Evolutionary conservation across 257 asterid genomes (phyloP), one percentile per base, ranked within the genome.

Genomic region (Osmanthus fragrans): DNA sequence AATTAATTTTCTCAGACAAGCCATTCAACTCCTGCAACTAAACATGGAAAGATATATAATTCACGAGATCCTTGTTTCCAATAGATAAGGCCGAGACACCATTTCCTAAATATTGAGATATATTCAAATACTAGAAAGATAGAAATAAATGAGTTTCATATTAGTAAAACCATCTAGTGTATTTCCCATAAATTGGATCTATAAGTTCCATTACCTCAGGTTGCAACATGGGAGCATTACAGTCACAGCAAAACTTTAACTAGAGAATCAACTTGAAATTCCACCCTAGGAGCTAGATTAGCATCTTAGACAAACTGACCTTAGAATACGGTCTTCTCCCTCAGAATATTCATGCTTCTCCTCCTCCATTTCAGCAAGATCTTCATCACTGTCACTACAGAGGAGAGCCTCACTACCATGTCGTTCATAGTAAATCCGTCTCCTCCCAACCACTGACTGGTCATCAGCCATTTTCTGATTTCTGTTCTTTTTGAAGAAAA

Each of bases 351-450:
- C 92, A 73, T 86, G 91, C 82, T 90, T 96, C 82, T 82, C 91
- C 72, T 73, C 88, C 76, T 89, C 97, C 66, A 83, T 78, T 72
- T 85, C 94, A 51, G 80, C 84, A 51, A 80, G 80, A 73, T 96
- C 99, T 79, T 96, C 99, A 88, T 96, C 98, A 81, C 98, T 96
- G 87, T 96, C 99, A 76, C 99, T 96, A 80, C 98, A 93, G 21
- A 19, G 32, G 79, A 96, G 82, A 49, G 98, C 93, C 92, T 96
- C 99, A 68, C 97, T 88, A 77, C 97, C 95, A 76, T 90, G 91
- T 73, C 86, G 88, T 82, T 93, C 98, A 82, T 95, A 96, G 84
- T 96, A 96, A 76, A 96, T 96, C 42, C 93, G 93, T 76, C 97
- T 89, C 73, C 94, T 91, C 81, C 98, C 98, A 58, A 60, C 4